These are phyloP conservation scores for Dothistroma septosporum DNA, from an alignment of 2,329 filamentous ascomycete species.

Conservation along the genomic window DNA sequence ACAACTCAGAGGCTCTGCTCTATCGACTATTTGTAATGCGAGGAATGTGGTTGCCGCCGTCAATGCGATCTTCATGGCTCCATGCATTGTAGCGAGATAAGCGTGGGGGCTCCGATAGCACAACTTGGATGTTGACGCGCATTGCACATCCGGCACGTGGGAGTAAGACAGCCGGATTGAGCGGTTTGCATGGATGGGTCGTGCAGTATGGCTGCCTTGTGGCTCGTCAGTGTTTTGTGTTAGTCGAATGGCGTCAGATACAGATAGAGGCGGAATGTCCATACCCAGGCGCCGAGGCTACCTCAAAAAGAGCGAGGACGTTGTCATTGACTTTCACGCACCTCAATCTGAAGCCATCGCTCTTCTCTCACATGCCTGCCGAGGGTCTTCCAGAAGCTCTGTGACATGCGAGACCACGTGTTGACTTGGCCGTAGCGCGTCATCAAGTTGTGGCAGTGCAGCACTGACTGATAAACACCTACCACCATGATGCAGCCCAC, in stretches of 20 bases:
- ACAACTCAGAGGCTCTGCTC: background rate
- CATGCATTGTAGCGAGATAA: slow-evolving; percentile 5
- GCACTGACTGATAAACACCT: background rate
- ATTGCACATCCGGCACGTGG: slow-evolving; percentile 6
- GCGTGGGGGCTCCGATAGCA: slow-evolving; percentile 1
- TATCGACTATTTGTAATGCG: background rate
- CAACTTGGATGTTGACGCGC: background rate
- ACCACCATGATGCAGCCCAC: slow-evolving; percentile 5
- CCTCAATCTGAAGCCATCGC: slow-evolving; percentile 3
- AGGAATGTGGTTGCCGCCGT: slow-evolving; percentile 1
- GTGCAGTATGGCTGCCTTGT: slow-evolving; percentile 17
- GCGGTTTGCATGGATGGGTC: slow-evolving; percentile 12
- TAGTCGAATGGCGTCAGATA: background rate
- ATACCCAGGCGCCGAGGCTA: background rate
- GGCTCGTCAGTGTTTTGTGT: background rate
- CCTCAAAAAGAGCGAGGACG: background rate
- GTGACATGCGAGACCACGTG: background rate
- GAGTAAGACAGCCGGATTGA: slow-evolving; percentile 7
- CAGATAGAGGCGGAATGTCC: background rate
- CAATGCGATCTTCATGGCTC: background rate
- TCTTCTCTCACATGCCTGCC: background rate
- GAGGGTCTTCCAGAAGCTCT: background rate
- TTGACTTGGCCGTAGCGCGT: background rate
- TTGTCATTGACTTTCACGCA: slow-evolving; percentile 2
- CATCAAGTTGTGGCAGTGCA: background rate